Base-by-base conservation (phyloP, 805 yeast genomes). In the Ogataea pignaliae region DNA sequence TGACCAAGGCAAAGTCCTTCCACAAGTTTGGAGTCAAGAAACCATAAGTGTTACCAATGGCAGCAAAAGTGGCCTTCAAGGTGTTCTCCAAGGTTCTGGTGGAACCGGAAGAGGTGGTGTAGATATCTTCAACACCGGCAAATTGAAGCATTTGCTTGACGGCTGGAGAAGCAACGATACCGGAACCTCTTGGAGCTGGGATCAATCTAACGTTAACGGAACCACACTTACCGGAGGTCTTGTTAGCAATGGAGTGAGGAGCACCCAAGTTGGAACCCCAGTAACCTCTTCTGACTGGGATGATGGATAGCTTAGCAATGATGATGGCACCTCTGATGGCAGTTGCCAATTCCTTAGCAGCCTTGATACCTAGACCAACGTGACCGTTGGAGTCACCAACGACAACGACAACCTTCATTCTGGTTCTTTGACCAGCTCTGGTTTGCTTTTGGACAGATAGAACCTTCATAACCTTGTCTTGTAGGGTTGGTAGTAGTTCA, bases 101-200 rank as follows among this genome's bases (percentile, higher is more conserved):
- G 65, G 96, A 87, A 78, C 99, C 99, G 60, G 93, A 82, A 65
- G 99, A 91, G 66, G 95, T 82, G 64, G 99, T 93, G 89, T 90
- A 93, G 68, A 93, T 96, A 78, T 93, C 99, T 80, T 91, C 96
- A 73, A 93, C 84, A 88, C 99, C 99, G 70, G 97, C 99, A 73
- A 93, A 87, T 81, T 91, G 96, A 79, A 93, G 80, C 76, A 93
- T 84, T 79, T 89, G 89, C 87, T 90, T 91, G 73, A 93, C 98
- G 63, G 96, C 97, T 73, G 99, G 98, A 64, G 99, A 93, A 70
- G 99, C 99, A 65, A 93, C 97, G 71, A 93, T 88, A 86, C 97
- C 98, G 74, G 96, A 89, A 91, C 99, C 99, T 84, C 99, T 93
- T 84, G 99, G 98, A 62, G 99, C 99, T 76, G 99, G 99, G 71